A percentile compares a stretch with the other conserved stretches of the same genome.
Evolutionary conservation across 495 filamentous ascomycete species (phyloP).

Genomic region (Xylaria intraflava): DNA sequence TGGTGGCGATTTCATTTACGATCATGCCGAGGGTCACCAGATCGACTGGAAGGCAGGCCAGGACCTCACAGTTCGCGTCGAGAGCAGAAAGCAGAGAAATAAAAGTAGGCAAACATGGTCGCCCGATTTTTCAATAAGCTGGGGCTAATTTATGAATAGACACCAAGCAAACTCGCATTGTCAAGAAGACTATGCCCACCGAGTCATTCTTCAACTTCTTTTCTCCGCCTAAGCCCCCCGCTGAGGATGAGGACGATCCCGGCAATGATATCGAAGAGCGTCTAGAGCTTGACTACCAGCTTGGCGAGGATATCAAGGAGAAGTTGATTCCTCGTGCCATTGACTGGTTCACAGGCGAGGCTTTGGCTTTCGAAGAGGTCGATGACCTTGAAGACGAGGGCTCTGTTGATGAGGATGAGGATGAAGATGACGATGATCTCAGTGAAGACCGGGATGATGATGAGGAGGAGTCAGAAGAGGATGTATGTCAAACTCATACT

Average conservation of each 20-base stretch:
- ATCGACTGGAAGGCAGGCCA: slow-evolving; percentile 94
- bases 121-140: background rate
- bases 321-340: slow-evolving; percentile 98
- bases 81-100: slow-evolving; percentile 99
- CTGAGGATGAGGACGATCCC: slow-evolving; percentile 66
- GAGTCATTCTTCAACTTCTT: slow-evolving; percentile 99
- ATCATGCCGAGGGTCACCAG: slow-evolving; percentile 95
- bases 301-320: slow-evolving; percentile 99
- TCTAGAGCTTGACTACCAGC: slow-evolving; percentile 96
- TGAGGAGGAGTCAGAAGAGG: slow-evolving; percentile 85
- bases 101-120: slow-evolving; percentile 68
- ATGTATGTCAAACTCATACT: slow-evolving; percentile 52
- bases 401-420: slow-evolving; percentile 86
- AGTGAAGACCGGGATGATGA: slow-evolving; percentile 77
- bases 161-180: slow-evolving; percentile 96
- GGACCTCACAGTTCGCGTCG: slow-evolving; percentile 86
- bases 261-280: slow-evolving; percentile 93
- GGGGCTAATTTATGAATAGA: slow-evolving; percentile 50
- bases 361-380: slow-evolving; percentile 91
- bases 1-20: slow-evolving; percentile 98
- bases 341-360: slow-evolving; percentile 99
- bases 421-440: slow-evolving; percentile 72
- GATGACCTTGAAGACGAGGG: slow-evolving; percentile 84
- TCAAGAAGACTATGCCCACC: slow-evolving; percentile 97
- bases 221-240: slow-evolving; percentile 82